A percentile compares a stretch with the other conserved stretches of the same genome.
These are phyloP conservation scores for Cyberlindnera bimundalis DNA, from an alignment of 805 yeast genomes.

Conservation along the genomic window DNA sequence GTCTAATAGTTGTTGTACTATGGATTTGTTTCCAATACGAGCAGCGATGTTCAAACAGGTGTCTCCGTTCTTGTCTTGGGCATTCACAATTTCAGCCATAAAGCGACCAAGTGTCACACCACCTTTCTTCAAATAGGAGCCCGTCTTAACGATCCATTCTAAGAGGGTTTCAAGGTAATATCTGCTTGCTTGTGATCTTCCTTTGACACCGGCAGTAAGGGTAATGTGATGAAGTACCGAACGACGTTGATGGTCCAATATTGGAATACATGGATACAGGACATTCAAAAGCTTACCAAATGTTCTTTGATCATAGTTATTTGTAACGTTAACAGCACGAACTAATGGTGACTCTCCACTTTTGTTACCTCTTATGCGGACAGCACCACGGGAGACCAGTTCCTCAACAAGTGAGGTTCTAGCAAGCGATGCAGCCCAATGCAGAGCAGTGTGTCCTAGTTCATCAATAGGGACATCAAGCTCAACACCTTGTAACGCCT, in stretches of 20 bases:
- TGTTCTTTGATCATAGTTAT: constrained; percentile 72
- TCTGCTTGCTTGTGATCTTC: constrained; percentile 66
- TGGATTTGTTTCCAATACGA: constrained; percentile 74
- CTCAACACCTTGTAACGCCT: constrained; percentile 37
- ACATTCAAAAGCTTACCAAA: constrained; percentile 68
- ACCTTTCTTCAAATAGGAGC: constrained; percentile 41
- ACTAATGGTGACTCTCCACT: constrained; percentile 87
- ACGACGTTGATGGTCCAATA: constrained; percentile 67
- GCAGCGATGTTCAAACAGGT: constrained; percentile 94
- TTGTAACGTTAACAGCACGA: constrained; percentile 80
- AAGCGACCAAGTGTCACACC: constrained; percentile 51
- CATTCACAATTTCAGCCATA: constrained; percentile 72
- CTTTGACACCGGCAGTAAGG: constrained; percentile 71
- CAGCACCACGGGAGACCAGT: constrained; percentile 64
- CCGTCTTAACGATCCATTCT: constrained; percentile 72
- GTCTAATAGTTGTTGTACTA: constrained; percentile 77
- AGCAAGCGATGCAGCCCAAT: constrained; percentile 94
- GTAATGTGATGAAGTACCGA: constrained; percentile 87
- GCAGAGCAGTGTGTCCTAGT: constrained; percentile 88
- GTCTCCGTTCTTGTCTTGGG: constrained; percentile 91
- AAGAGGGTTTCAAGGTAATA: constrained; percentile 69
- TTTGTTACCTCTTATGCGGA: constrained; percentile 69
- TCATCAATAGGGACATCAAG: constrained; percentile 90
- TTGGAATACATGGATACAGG: constrained; percentile 68
- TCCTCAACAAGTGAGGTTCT: constrained; percentile 65